Evolutionary conservation across 2,329 filamentous ascomycete species (phyloP), one percentile per base, ranked within the genome.

Genomic region (Apiospora phragmitis): DNA sequence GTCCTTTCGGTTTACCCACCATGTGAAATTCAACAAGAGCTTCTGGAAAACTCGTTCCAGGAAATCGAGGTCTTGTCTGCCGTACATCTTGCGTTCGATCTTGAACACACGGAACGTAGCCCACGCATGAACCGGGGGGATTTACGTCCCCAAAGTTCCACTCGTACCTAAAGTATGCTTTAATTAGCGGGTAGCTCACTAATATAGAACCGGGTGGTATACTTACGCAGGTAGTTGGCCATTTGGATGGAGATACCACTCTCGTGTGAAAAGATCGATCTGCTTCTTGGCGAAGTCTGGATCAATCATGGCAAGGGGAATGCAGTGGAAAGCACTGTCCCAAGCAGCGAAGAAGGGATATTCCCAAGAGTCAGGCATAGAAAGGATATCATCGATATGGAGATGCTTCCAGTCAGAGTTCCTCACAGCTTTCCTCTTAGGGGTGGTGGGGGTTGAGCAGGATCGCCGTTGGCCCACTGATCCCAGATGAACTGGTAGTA

Each of bases 111-210:
- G 89, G 86, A 98, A 98, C 0, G 94, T 94, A 1, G 95, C 92
- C 95, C 95, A 98, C 0, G 95, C 96, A 80, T 98, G 95, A 1
- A 98, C 95, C 0, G 95, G 95, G 35, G 95, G 95, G 76, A n/a
- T 98, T 98, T 73, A 98, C 95, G 77, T 98, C 96, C 69, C 95
- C 92, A 83, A 98, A 98, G 80, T 98, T 98, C 95, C 95, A 98
- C 80, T 98, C 95, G 77, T 92, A 92, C 41, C 87, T 89, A n/a
- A n/a, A n/a, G n/a, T n/a, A 51, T 24, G 67, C 21, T 5, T 65
- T 21, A 67, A 72, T 81, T 65, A 78, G 75, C 24, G 16, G 55
- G 11, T 24, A 26, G 14, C 12, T 41, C 49, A 16, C 51, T n/a
- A 9, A 14, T 49, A 11, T 4, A 43, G 32, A 29, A 24, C 5